Conservation (phyloP, 1,139 yeast genomes). For the Entelexis paramagnoliae region DNA sequence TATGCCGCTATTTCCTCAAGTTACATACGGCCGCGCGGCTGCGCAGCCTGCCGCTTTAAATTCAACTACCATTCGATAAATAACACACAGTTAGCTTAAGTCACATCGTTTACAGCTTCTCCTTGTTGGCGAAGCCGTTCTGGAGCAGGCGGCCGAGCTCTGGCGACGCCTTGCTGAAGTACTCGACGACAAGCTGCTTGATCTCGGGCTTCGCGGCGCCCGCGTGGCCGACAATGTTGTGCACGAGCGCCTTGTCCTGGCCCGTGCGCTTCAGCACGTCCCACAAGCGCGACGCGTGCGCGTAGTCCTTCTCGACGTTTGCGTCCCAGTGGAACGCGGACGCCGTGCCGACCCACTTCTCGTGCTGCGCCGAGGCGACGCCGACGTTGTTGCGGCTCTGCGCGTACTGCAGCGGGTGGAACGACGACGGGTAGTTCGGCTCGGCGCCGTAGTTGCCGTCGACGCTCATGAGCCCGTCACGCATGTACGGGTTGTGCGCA, state of each 20-base stretch:
- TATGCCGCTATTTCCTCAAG: too few species aligned
- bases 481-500: slow-evolving; percentile 39
- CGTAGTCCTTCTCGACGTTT: slow-evolving; percentile 44
- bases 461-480: slow-evolving; percentile 82
- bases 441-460: slow-evolving; percentile 65
- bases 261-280: slow-evolving; percentile 49
- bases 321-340: slow-evolving; percentile 79
- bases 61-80: too few species aligned
- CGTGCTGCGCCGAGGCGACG: slow-evolving; percentile 45
- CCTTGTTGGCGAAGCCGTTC: slow-evolving; percentile 4
- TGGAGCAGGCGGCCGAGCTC: slow-evolving; percentile 41
- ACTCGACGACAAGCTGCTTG: slow-evolving; percentile 69
- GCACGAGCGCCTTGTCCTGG: slow-evolving; percentile 75
- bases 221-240: slow-evolving; percentile 72
- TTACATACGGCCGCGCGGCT: too few species aligned
- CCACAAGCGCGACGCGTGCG: slow-evolving; percentile 62
- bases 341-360: slow-evolving; percentile 82
- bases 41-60: too few species aligned
- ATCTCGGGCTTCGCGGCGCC: slow-evolving; percentile 58
- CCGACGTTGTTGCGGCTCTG: slow-evolving; percentile 23
- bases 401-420: slow-evolving; percentile 44
- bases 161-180: slow-evolving; percentile 63
- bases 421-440: slow-evolving; percentile 50
- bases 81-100: too few species aligned
- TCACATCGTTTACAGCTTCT: slow-evolving; percentile 11